Evolutionary conservation across 805 yeast genomes (phyloP).

Genomic region (Candida methanosorbosa): DNA sequence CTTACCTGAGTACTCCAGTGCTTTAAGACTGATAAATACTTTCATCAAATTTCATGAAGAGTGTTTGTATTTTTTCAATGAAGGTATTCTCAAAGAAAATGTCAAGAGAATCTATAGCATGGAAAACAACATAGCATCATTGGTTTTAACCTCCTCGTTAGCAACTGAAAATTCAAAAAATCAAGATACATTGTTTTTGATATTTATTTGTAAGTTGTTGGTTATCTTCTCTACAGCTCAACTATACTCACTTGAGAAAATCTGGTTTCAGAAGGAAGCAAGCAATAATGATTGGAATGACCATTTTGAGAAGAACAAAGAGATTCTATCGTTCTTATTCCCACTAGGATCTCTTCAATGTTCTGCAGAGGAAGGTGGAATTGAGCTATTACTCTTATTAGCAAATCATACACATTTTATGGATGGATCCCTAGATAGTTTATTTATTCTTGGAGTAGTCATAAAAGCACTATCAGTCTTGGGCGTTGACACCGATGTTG

Average conservation of each 20-base stretch:
- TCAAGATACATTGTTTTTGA: conserved; percentile 43
- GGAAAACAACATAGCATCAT: conserved; percentile 7
- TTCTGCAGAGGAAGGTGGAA: conserved; percentile 60
- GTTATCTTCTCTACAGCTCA: conserved; percentile 66
- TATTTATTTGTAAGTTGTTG: conserved; percentile 62
- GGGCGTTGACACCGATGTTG: conserved; percentile 71
- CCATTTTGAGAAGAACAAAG: conserved; percentile 56
- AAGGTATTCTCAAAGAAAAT: conserved; percentile 55
- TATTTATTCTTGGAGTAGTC: conserved; percentile 61
- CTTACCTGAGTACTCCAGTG: conserved; percentile 57
- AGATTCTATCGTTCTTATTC: conserved; percentile 56
- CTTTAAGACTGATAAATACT: conserved; percentile 55
- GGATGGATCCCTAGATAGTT: conserved; percentile 62
- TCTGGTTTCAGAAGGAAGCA: conserved; percentile 61
- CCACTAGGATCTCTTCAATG: conserved; percentile 64
- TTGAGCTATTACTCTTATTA: conserved; percentile 56
- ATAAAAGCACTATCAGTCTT: conserved; percentile 51
- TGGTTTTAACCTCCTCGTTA: conserved; percentile 13
- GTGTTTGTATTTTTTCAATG: conserved; percentile 67
- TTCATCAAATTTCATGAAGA: conserved; percentile 64
- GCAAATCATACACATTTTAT: conserved; percentile 67
- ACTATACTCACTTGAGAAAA: too few relatives aligned
- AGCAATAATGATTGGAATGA: conserved; percentile 39
- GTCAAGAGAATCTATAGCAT: conserved; percentile 48
- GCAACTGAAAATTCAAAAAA: too few relatives aligned